Conservation (phyloP, 1,139 yeast species). For the Pneumocystis sp. region DNA sequence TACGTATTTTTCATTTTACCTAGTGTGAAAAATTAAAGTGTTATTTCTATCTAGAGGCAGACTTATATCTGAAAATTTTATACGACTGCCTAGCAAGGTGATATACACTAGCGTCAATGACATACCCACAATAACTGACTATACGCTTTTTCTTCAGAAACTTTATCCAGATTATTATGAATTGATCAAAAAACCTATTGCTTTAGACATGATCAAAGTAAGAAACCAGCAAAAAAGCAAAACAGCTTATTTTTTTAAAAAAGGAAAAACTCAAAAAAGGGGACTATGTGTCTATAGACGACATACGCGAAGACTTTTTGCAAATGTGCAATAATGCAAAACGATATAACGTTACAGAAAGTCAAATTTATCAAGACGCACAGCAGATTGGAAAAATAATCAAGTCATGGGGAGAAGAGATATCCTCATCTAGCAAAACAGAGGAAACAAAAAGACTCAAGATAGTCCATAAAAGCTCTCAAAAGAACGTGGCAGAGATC, state of each 20-base stretch:
- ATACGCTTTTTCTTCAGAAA: neutral
- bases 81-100: conserved; percentile 4
- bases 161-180: conserved; percentile 11
- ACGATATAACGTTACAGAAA: conserved; percentile 77
- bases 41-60: conserved; percentile 24
- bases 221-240: neutral
- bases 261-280: conserved; percentile 40
- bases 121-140: neutral
- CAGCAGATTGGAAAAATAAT: conserved; percentile 32
- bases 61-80: conserved; percentile 3
- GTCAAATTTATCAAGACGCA: conserved; percentile 71
- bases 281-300: conserved; percentile 42
- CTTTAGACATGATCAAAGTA: conserved; percentile 8
- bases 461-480: neutral
- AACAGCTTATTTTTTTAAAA: neutral
- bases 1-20: neutral
- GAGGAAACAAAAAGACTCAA: neutral
- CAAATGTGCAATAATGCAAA: conserved; percentile 73
- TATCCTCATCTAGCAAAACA: neutral
- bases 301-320: conserved; percentile 56
- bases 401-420: neutral
- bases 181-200: conserved; percentile 9
- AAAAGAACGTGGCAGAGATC: neutral
- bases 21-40: neutral
- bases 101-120: neutral